A percentile compares a stretch with the other conserved stretches of the same genome.
phyloP scores from a whole-genome alignment of 768 basidiomycete species.

The Tremella fuciformis region DNA sequence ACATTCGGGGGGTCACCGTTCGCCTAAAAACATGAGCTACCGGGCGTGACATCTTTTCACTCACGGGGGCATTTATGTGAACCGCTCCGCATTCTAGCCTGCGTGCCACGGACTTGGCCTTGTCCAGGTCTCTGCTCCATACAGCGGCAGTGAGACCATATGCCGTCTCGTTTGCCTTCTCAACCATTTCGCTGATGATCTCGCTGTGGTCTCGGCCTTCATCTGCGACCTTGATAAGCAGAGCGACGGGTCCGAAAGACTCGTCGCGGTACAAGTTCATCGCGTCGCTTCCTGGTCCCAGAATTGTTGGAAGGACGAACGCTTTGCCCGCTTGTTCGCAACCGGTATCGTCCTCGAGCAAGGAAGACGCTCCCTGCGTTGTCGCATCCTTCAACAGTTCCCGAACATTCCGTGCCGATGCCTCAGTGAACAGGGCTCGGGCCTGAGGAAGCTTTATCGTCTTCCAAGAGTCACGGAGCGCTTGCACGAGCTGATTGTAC shows the following conservation, averaged over 20 bases:
- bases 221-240: conserved; percentile 47
- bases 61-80: conserved; percentile 56
- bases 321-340: no score
- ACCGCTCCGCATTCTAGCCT: conserved; percentile 58
- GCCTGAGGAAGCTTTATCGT: conserved; percentile 4
- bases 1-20: conserved; percentile 31
- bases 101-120: conserved; percentile 56
- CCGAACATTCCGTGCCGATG: background rate
- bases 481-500: conserved; percentile 18
- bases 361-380: background rate
- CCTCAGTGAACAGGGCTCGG: background rate
- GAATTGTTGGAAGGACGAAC: no score
- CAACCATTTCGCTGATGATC: conserved; percentile 57
- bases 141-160: conserved; percentile 59
- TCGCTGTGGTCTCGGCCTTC: conserved; percentile 14
- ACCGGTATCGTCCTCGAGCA: background rate
- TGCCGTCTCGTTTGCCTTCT: conserved; percentile 59
- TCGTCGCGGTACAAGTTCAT: conserved; percentile 51
- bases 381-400: background rate
- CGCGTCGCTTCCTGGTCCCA: background rate
- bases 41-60: conserved; percentile 48
- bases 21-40: conserved; percentile 45
- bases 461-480: conserved; percentile 17
- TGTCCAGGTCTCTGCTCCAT: conserved; percentile 58
- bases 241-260: conserved; percentile 61